Base-by-base conservation (phyloP, 805 yeast species). In the Saccharomycopsis sp. region DNA sequence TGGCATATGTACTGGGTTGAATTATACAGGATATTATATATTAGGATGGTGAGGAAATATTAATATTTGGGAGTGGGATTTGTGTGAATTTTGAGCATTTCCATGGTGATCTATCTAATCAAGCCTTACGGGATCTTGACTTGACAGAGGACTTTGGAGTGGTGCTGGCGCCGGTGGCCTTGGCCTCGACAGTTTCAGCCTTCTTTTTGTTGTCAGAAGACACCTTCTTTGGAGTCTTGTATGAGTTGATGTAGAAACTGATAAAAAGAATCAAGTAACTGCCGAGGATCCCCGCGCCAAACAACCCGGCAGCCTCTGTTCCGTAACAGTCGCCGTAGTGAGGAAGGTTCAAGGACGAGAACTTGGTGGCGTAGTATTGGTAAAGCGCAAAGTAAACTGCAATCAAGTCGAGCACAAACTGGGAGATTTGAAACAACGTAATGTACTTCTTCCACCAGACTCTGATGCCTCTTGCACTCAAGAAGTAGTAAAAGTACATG, bases 381-480 rank as follows among this genome's bases (percentile, higher is more conserved):
- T 85, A 89, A 42, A 95, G 81, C 38, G 96, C 95, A 62, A 84
- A 87, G 70, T 87, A 92, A 50, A 92, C 94, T 60, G 89, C 88
- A 32, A 71, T 76, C 57, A 89, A 73, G 63, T 89, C 98, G 57
- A 89, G 70, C 52, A 89, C 65, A 59, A 89, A 89, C 68, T 89
- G 98, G 55, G 84, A 68, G 65, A 89, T 89, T 69, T 89, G 98
- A 70, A 85, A 79, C 51, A 95, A 74, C 42, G 98, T 89, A 52
- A 89, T 96, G 96, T 96, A 89, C 68, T 88, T 94, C 68, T 92
- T 89, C 98, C 98, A 89, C 96, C 96, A 88, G 41, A 89, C 96
- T 56, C 85, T 80, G 58, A 88, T 84, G 44, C 95, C 95, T 59
- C 94, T 74, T 16, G 96, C 84, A 39, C 92, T 73, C 54, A 89